A percentile compares a stretch with the other conserved stretches of the same genome.
These are phyloP conservation scores for Populus tomentosa DNA, from an alignment of 441 rosid species.

Conservation along the genomic window DNA sequence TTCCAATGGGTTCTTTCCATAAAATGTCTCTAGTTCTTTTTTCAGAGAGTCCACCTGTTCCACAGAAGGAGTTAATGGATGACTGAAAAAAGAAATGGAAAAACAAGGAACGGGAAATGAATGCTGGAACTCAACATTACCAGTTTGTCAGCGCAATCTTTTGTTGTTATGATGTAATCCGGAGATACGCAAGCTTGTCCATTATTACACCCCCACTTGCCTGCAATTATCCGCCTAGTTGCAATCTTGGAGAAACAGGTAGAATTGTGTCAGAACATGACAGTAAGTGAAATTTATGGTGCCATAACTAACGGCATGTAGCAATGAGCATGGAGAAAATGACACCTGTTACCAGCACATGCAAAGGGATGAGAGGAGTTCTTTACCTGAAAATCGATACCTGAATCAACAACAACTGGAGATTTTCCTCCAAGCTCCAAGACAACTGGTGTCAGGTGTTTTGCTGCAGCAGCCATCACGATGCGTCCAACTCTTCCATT, in stretches of 20 bases:
- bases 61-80: conserved; percentile 17
- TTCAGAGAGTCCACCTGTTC: conserved; percentile 64
- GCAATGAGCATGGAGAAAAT: not conserved
- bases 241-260: conserved; percentile 42
- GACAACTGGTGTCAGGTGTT: conserved; percentile 72
- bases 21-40: conserved; percentile 60
- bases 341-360: not conserved
- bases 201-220: conserved; percentile 69
- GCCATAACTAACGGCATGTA: not conserved
- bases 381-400: conserved; percentile 47
- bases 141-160: conserved; percentile 51
- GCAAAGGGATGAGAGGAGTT: not conserved
- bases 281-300: conserved; percentile 1
- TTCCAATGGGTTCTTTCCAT: conserved; percentile 71
- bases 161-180: conserved; percentile 60
- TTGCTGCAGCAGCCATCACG: conserved; percentile 80
- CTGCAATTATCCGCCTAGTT: conserved; percentile 54
- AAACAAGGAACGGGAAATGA: not conserved
- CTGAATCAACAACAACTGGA: conserved; percentile 63
- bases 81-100: conserved; percentile 2
- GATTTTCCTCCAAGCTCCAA: conserved; percentile 81
- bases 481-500: conserved; percentile 59
- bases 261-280: conserved; percentile 2
- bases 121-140: conserved; percentile 26
- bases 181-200: conserved; percentile 82